phyloP scores from a whole-genome alignment of 805 yeast species.

The Candida maltosa region DNA sequence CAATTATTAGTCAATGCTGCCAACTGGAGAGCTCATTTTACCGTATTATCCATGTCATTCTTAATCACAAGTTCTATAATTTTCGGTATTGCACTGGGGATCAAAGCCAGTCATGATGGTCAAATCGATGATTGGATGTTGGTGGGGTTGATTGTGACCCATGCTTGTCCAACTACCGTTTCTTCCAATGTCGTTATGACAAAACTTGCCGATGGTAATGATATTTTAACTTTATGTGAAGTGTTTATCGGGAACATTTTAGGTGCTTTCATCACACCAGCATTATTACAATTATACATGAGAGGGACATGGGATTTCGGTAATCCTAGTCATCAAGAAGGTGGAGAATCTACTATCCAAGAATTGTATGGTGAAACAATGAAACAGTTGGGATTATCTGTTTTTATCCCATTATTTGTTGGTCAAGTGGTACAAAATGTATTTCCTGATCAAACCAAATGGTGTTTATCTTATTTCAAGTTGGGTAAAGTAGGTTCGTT shows the following conservation, averaged over 20 bases:
- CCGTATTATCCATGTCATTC: conserved; percentile 66
- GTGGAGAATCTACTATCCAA: conserved; percentile 45
- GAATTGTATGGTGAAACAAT: conserved; percentile 70
- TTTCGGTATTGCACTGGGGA: conserved; percentile 71
- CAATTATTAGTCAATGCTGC: conserved; percentile 59
- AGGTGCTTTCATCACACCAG: conserved; percentile 88
- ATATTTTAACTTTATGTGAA: conserved; percentile 72
- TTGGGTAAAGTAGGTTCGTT: conserved; percentile 74
- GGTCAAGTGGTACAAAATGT: conserved; percentile 80
- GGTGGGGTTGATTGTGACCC: conserved; percentile 78
- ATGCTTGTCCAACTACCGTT: conserved; percentile 89
- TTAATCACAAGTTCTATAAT: conserved; percentile 68
- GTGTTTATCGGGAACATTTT: conserved; percentile 80
- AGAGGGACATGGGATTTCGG: conserved; percentile 67
- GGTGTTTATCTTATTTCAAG: conserved; percentile 54
- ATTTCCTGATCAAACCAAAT: conserved; percentile 61
- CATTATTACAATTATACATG: conserved; percentile 69
- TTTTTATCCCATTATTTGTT: conserved; percentile 82
- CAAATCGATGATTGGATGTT: conserved; percentile 73
- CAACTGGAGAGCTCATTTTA: conserved; percentile 81
- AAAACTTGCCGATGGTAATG: conserved; percentile 79
- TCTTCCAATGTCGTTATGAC: conserved; percentile 94
- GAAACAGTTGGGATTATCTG: conserved; percentile 83
- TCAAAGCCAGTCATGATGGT: conserved; percentile 52
- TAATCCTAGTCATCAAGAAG: conserved; percentile 60